phyloP scores from a whole-genome alignment of 2,329 filamentous ascomycete species.

The Aureobasidium sp. region DNA sequence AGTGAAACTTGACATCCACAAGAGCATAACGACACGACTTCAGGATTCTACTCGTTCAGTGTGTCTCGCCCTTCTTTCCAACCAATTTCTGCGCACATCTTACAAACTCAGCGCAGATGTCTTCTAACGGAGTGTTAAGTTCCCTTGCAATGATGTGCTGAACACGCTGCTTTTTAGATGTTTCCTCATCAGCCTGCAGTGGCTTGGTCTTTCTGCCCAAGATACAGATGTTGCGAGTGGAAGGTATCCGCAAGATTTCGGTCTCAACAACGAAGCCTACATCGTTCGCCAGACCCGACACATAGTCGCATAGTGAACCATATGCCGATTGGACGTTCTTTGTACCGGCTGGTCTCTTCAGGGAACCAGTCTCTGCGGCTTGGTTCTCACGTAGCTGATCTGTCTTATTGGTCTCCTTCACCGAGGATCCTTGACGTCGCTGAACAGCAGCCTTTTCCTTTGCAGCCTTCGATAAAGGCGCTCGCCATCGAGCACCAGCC shows the following conservation, averaged over 20 bases:
- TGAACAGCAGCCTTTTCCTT: background rate
- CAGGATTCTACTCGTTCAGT: background rate
- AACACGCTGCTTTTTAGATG: slow-evolving; percentile 5
- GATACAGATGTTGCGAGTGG: slow-evolving; percentile 77
- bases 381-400: slow-evolving; percentile 14
- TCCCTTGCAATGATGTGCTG: slow-evolving; percentile 11
- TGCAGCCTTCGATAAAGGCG: slow-evolving; percentile 27
- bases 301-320: slow-evolving; percentile 73
- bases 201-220: slow-evolving; percentile 43
- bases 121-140: slow-evolving; percentile 11
- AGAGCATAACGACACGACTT: background rate
- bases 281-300: slow-evolving; percentile 57
- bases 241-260: slow-evolving; percentile 84
- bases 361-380: slow-evolving; percentile 26
- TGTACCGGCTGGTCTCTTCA: slow-evolving; percentile 21
- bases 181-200: background rate
- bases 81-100: slow-evolving; percentile 13
- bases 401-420: background rate
- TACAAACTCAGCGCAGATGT: slow-evolving; percentile 14
- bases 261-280: slow-evolving; percentile 70
- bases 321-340: slow-evolving; percentile 58
- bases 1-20: background rate
- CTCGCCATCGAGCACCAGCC: slow-evolving; percentile 63
- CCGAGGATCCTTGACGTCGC: background rate
- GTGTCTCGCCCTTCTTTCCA: slow-evolving; percentile 14